A percentile compares a stretch with the other conserved stretches of the same genome.
Conservation (phyloP, 1,284 basidiomycete genomes). For the Peniophora sp. region DNA sequence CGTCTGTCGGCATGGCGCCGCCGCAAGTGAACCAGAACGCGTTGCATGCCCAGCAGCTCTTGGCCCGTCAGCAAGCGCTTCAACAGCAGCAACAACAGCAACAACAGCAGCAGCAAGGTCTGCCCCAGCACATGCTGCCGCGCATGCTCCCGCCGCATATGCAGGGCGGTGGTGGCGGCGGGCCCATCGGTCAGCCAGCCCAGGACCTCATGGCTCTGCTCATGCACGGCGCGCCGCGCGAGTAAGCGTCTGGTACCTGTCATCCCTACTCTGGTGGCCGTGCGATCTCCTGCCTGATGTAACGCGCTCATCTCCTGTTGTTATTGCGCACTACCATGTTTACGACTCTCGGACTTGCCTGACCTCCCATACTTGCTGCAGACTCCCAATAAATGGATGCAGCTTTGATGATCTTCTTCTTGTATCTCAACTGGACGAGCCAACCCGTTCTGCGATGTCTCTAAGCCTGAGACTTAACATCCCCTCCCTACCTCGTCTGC, state of each 20-base stretch:
- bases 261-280: neutral
- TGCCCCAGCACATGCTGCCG: constrained; percentile 48
- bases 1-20: constrained; percentile 34
- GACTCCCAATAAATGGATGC: neutral
- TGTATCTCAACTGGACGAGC: neutral
- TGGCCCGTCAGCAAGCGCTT: constrained; percentile 33
- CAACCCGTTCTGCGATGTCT: neutral
- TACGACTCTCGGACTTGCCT: neutral
- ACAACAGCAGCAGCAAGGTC: constrained; percentile 31
- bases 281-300: neutral
- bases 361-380: neutral
- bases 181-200: constrained; percentile 43
- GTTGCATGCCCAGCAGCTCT: constrained; percentile 25
- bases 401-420: neutral
- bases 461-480: too few relatives aligned
- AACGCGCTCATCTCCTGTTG: neutral
- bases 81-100: constrained; percentile 34
- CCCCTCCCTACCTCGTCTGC: neutral
- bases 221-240: constrained; percentile 60
- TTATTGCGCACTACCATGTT: neutral
- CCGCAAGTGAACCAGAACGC: constrained; percentile 37
- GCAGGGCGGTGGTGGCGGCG: constrained; percentile 22
- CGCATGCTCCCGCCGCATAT: constrained; percentile 27
- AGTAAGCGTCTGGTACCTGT: constrained; percentile 28
- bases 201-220: constrained; percentile 74